Conservation (phyloP, 306 rosid genomes). For the Abrus precatorius region DNA sequence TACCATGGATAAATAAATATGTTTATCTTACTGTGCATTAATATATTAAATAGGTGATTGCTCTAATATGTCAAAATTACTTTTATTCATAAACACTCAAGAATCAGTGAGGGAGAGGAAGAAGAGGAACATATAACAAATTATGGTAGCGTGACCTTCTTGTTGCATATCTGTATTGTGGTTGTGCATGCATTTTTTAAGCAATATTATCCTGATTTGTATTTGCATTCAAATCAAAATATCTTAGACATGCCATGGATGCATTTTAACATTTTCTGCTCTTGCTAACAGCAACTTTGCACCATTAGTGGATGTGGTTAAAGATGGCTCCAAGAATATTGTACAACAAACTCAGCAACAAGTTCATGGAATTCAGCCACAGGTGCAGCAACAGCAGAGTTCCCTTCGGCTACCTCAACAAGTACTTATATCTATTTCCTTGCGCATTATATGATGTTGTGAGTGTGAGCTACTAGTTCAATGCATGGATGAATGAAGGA, state of each 20-base stretch:
- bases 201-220: constrained; percentile 34
- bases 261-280: constrained; percentile 40
- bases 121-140: constrained; percentile 20
- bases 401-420: constrained; percentile 74
- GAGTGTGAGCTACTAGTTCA: background rate
- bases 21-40: constrained; percentile 7
- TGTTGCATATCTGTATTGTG: constrained; percentile 15
- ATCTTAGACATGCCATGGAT: constrained; percentile 19
- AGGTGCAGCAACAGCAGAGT: constrained; percentile 71
- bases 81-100: constrained; percentile 17
- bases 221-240: constrained; percentile 29
- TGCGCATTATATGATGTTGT: constrained; percentile 38
- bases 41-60: constrained; percentile 20
- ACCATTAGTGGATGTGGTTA: constrained; percentile 74
- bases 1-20: background rate
- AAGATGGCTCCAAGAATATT: constrained; percentile 76
- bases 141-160: background rate
- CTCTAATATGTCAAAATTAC: background rate
- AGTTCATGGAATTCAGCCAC: constrained; percentile 72
- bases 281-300: constrained; percentile 68
- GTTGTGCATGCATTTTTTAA: background rate
- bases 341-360: constrained; percentile 74
- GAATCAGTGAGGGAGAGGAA: background rate
- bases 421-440: constrained; percentile 58
- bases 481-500: constrained; percentile 22